phyloP scores from a whole-genome alignment of 768 basidiomycete genomes.

The Lactarius trivialis region DNA sequence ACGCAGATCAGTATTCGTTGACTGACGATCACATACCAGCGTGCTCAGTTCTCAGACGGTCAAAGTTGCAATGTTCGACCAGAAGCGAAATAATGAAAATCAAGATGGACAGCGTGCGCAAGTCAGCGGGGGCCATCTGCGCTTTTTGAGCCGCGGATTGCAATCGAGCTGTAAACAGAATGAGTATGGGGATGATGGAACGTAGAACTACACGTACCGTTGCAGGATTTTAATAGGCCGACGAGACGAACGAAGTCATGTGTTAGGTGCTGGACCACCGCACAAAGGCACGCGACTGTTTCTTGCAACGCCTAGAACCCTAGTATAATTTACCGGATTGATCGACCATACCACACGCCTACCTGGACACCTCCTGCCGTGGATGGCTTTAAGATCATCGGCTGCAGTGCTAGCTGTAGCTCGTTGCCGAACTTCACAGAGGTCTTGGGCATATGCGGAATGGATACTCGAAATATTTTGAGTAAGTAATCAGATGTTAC shows the following conservation, averaged over 20 bases:
- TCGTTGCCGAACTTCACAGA: conserved; percentile 84
- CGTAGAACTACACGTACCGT: conserved; percentile 42
- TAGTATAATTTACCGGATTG: not conserved
- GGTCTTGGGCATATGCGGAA: conserved; percentile 87
- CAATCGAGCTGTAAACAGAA: conserved; percentile 44
- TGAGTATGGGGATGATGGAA: not conserved
- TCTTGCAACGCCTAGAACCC: conserved; percentile 72
- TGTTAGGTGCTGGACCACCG: conserved; percentile 76
- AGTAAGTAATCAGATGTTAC: conserved; percentile 79
- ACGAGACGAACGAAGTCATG: conserved; percentile 77
- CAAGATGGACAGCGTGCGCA: conserved; percentile 56
- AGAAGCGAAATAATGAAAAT: conserved; percentile 82
- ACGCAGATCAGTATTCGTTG: not conserved
- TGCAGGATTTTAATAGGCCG: conserved; percentile 78
- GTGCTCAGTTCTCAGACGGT: conserved; percentile 58
- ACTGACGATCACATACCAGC: conserved; percentile 39
- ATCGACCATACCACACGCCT: conserved; percentile 22
- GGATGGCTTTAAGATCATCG: conserved; percentile 88
- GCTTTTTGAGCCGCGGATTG: conserved; percentile 49
- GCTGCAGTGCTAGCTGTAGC: conserved; percentile 72
- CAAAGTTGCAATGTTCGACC: conserved; percentile 86
- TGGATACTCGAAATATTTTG: conserved; percentile 77
- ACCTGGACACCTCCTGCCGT: conserved; percentile 61
- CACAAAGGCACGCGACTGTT: conserved; percentile 87
- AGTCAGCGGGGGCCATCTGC: conserved; percentile 42